Evolutionary conservation across 2,329 filamentous ascomycete species (phyloP).

Genomic region (Exophiala spinifera): DNA sequence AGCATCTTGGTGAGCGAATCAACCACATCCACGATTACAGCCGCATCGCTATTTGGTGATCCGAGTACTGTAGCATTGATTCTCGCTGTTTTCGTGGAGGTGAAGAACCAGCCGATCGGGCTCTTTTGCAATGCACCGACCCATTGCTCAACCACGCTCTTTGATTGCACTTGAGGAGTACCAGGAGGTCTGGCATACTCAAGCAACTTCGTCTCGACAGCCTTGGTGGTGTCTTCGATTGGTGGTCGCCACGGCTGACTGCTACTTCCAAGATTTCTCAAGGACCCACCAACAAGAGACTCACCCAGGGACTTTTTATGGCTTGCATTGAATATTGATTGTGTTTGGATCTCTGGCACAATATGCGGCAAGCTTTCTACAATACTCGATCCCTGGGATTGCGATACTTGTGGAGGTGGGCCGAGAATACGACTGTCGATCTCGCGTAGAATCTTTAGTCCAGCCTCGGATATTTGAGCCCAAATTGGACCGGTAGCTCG

Average conservation of each 20-base stretch:
- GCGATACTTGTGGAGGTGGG: slow-evolving; percentile 22
- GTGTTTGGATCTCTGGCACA: slow-evolving; percentile 44
- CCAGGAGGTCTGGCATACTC: slow-evolving; percentile 23
- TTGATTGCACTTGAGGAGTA: background rate
- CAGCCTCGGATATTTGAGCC: slow-evolving; percentile 70
- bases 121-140: slow-evolving; percentile 13
- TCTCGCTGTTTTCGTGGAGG: slow-evolving; percentile 64
- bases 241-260: slow-evolving; percentile 41
- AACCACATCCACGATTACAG: slow-evolving; percentile 68
- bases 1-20: slow-evolving; percentile 67
- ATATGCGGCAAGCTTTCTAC: slow-evolving; percentile 51
- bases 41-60: slow-evolving; percentile 66
- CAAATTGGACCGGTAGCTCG: slow-evolving; percentile 75
- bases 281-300: slow-evolving; percentile 5
- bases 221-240: slow-evolving; percentile 36
- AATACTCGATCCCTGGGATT: slow-evolving; percentile 43
- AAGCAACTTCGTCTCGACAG: slow-evolving; percentile 30
- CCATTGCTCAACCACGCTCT: slow-evolving; percentile 14
- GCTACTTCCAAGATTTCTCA: slow-evolving; percentile 23
- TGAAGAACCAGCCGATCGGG: slow-evolving; percentile 64
- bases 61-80: slow-evolving; percentile 69
- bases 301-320: slow-evolving; percentile 9
- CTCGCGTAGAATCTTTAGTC: slow-evolving; percentile 65
- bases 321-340: slow-evolving; percentile 17
- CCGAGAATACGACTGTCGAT: slow-evolving; percentile 66